Percentiles rank a stretch among this genome's conserved stretches.
Conservation (phyloP, 495 filamentous ascomycete genomes). For the Penicillium flavigenum region DNA sequence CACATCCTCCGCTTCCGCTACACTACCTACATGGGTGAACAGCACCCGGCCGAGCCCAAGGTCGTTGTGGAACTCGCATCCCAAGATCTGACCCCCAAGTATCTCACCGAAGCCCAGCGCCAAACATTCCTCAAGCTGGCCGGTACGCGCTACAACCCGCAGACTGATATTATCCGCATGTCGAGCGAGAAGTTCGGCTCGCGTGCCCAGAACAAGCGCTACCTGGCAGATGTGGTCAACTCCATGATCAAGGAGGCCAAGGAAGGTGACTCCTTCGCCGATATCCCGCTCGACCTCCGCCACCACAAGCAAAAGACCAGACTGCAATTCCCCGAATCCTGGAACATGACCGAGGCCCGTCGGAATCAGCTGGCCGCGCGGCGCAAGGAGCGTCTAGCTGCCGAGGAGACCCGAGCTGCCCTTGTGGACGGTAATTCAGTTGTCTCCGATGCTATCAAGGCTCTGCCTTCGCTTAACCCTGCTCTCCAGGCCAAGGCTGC, state of each 20-base stretch:
- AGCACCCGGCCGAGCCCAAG: conserved; percentile 87
- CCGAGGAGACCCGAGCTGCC: conserved; percentile 25
- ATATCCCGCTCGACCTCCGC: conserved; percentile 86
- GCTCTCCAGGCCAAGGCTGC: conserved; percentile 32
- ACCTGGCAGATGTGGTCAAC: conserved; percentile 75
- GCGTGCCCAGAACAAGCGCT: conserved; percentile 93
- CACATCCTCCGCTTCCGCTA: conserved; percentile 87
- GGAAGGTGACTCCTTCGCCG: conserved; percentile 81
- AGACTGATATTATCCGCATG: conserved; percentile 81
- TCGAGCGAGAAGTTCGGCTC: conserved; percentile 84
- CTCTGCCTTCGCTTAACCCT: conserved; percentile 40
- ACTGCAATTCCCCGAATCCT: conserved; percentile 73
- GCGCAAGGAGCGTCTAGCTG: conserved; percentile 45
- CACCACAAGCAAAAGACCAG: conserved; percentile 73
- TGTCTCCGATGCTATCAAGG: conserved; percentile 33
- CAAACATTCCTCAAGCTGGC: conserved; percentile 83
- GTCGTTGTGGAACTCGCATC: conserved; percentile 88
- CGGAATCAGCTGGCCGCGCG: conserved; percentile 60
- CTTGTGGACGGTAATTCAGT: conserved; percentile 44
- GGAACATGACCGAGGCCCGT: conserved; percentile 73
- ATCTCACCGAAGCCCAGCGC: conserved; percentile 64
- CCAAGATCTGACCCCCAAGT: conserved; percentile 57
- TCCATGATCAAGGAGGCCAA: conserved; percentile 73
- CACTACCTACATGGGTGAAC: conserved; percentile 94
- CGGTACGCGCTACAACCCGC: conserved; percentile 87